Evolutionary conservation across 139 green algal genomes (phyloP).

Genomic region (Parachlorella kessleri): DNA sequence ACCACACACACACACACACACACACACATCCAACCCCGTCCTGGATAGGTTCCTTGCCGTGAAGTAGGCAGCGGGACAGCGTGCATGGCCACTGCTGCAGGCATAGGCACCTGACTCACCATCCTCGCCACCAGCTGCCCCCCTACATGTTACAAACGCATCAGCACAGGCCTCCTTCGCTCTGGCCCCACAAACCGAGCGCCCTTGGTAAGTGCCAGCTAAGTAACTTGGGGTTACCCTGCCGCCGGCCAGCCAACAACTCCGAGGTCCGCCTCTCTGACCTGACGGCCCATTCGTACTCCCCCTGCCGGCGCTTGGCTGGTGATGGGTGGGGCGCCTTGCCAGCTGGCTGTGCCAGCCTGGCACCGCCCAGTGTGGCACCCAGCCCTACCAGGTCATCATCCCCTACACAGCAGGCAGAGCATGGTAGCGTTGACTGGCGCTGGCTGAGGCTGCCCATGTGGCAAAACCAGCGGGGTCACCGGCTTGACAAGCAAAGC

Average conservation of each 20-base stretch:
- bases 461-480: no score
- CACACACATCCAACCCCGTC: no score
- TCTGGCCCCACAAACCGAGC: not conserved
- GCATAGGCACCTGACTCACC: not conserved
- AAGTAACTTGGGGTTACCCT: not conserved
- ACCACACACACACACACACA: not conserved
- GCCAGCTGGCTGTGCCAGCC: not conserved
- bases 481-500: no score
- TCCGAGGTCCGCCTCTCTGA: not conserved
- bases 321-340: not conserved
- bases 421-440: no score
- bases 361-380: not conserved
- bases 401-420: no score
- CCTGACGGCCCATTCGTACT: constrained; percentile 26
- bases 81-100: not conserved
- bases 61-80: not conserved
- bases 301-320: constrained; percentile 1
- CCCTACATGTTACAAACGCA: not conserved
- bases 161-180: not conserved
- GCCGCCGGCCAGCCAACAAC: not conserved
- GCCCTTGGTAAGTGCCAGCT: not conserved
- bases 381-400: not conserved
- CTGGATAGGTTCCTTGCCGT: not conserved
- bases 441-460: no score
- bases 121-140: not conserved